Conservation (phyloP, 2,329 filamentous ascomycete species). For the Fusarium buharicum region DNA sequence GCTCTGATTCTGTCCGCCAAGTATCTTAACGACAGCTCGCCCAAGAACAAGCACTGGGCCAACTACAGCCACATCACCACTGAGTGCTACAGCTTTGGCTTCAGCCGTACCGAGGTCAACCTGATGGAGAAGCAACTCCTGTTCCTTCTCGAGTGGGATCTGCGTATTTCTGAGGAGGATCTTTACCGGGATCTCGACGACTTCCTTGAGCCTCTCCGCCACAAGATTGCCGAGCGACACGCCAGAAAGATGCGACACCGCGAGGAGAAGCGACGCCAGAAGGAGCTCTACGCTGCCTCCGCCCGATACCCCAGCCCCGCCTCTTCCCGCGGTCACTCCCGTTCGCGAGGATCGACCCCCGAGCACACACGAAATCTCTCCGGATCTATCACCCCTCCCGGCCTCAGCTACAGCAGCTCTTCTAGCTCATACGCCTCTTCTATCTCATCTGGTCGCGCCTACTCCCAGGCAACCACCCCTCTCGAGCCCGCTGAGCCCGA, state of each 20-base stretch:
- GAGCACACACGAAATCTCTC: slow-evolving; percentile 55
- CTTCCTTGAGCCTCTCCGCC: slow-evolving; percentile 87
- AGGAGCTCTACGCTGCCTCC: slow-evolving; percentile 51
- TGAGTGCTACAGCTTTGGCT: slow-evolving; percentile 76
- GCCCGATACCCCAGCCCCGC: slow-evolving; percentile 59
- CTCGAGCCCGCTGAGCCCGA: slow-evolving; percentile 56
- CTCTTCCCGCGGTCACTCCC: slow-evolving; percentile 57
- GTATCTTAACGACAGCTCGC: slow-evolving; percentile 97
- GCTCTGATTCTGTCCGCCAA: slow-evolving; percentile 88
- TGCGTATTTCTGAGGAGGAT: slow-evolving; percentile 85
- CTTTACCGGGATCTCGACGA: slow-evolving; percentile 87
- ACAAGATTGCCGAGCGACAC: slow-evolving; percentile 63
- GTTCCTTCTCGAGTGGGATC: slow-evolving; percentile 93
- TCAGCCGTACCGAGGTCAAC: slow-evolving; percentile 95
- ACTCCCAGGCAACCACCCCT: slow-evolving; percentile 64
- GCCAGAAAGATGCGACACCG: slow-evolving; percentile 62
- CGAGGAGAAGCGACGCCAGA: slow-evolving; percentile 57
- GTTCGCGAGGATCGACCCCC: slow-evolving; percentile 54
- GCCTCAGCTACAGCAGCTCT: slow-evolving; percentile 61
- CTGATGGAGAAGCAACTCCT: slow-evolving; percentile 99
- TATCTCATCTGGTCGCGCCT: slow-evolving; percentile 59
- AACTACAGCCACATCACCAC: slow-evolving; percentile 85
- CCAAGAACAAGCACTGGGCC: slow-evolving; percentile 99
- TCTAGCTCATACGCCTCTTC: slow-evolving; percentile 62
- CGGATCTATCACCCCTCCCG: slow-evolving; percentile 55